Percentiles rank a stretch among this genome's conserved stretches.
Conservation (phyloP, 106 monocot species). For the Amphibolis antarctica region DNA sequence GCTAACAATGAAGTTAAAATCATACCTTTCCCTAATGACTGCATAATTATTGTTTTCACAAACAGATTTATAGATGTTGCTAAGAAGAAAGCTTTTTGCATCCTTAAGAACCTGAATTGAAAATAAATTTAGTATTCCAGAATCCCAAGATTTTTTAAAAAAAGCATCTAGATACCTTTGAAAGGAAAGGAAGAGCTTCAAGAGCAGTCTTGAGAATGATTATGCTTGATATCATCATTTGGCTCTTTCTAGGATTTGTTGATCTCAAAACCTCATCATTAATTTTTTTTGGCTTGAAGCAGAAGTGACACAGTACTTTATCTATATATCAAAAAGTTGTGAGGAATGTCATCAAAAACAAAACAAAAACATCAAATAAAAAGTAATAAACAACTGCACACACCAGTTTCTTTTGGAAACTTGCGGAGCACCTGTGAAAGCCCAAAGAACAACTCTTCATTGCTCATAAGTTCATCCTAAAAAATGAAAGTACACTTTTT, state of each 20-base stretch:
- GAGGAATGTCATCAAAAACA: not conserved
- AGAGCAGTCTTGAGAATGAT: slow-evolving; percentile 81
- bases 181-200: slow-evolving; percentile 82
- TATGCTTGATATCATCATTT: slow-evolving; percentile 70
- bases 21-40: slow-evolving; percentile 68
- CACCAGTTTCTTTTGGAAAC: slow-evolving; percentile 97
- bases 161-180: slow-evolving; percentile 42
- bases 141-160: not conserved
- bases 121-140: not conserved
- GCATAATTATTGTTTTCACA: slow-evolving; percentile 85
- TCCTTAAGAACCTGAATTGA: slow-evolving; percentile 64
- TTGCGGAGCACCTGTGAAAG: slow-evolving; percentile 84
- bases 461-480: slow-evolving; percentile 89
- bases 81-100: slow-evolving; percentile 83
- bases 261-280: slow-evolving; percentile 49
- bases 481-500: slow-evolving; percentile 7
- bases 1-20: too few relatives aligned
- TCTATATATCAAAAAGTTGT: slow-evolving; percentile 25
- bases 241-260: slow-evolving; percentile 77
- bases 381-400: not conserved
- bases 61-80: slow-evolving; percentile 71
- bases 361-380: not conserved
- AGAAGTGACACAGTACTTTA: slow-evolving; percentile 87
- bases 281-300: slow-evolving; percentile 79
- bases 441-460: slow-evolving; percentile 97